Base-by-base conservation (phyloP, 331 rosid species). In the Cydonia oblonga region DNA sequence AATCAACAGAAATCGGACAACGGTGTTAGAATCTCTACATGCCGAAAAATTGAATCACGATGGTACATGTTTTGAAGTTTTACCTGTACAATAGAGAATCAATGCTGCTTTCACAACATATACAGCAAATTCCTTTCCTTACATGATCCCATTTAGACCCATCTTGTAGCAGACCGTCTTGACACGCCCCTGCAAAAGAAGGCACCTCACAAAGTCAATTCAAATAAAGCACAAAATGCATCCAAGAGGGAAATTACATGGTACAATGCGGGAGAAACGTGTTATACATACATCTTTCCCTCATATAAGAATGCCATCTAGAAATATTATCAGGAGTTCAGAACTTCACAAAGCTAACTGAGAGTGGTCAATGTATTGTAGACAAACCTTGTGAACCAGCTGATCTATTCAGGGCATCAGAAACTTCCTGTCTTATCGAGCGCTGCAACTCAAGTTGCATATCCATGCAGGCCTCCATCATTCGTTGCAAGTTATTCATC, bases 391-490 rank as follows among this genome's bases (percentile, higher is more conserved):
- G 81, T 30, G 88, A 86, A 81, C 80, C 79, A 74, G 88, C 42
- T 53, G 99, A 77, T 71, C 96, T 90, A 76, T 95, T 95, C 26
- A 95, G 81, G 73, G 99, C 99, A 62, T 92, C 95, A 71, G 99
- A 91, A 57, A 95, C 99, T 83, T 95, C 99, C 81, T 95, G 96
- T 75, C 90, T 85, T 51, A 95, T 91, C n/a, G 97, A 91, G 81
- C 96, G 97, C 75, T 95, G 99, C 90, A 95, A 72, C 86, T 95
- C 99, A 24, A 91, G 93, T 74, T 91, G 99, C 99, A 95, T 95
- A 82, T 95, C 99, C 99, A 95, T 91, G 79, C 99, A 95, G 67
- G 99, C 85, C 82, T 88, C 97, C 76, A 95, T 75, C 96, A 91
- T 95, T 71, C 91, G 88, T 75, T 91, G 97, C 86, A 95, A 86